Evolutionary conservation across 495 filamentous ascomycete species (phyloP), one percentile per base, ranked within the genome.

Genomic region (Aspergillus sparsus): DNA sequence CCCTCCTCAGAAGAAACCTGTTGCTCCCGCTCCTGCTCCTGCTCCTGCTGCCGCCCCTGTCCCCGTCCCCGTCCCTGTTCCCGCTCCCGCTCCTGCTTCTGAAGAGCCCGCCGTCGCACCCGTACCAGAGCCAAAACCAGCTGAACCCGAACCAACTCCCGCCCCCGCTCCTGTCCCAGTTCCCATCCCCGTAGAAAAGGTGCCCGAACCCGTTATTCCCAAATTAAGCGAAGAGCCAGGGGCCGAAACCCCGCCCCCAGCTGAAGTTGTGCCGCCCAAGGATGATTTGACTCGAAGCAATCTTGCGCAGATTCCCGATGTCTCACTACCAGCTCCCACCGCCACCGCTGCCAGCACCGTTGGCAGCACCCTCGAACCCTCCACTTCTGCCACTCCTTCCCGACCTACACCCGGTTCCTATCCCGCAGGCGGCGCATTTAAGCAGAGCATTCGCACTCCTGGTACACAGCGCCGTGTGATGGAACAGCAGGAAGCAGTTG

Each of bases 401-500:
- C 83, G 86, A 52, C 83, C 83, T 18, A 68, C 83, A 33, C 73
- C 87, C 52, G 82, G 87, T 61, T 88, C 88, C 53, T 94, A 84
- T 67, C 89, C 87, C 16, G 79, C 89, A 27, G 21, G 1, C 7
- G 87, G 83, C 46, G 90, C 91, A 10, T 78, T 87, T 65, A 95
- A 93, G 75, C 89, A 92, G 16, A 86, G 88, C 42, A 73, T 74
- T 44, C 86, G 93, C 46, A 86, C 87, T 32, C 82, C 91, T 34
- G 90, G 87, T 65, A 89, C 87, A 67, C 86, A 93, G 69, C 86
- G 93, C 32, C 87, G 90, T 62, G 82, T 96, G 44, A 81, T 95
- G 66, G 92, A 97, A 62, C 94, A 99, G 68, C 92, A 93, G 68
- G 95, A 99, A 72, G 91, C 93, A 15, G 94, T 99, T 37, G 90